phyloP scores from a whole-genome alignment of 495 filamentous ascomycete genomes.

The Daldinia bambusicola region DNA sequence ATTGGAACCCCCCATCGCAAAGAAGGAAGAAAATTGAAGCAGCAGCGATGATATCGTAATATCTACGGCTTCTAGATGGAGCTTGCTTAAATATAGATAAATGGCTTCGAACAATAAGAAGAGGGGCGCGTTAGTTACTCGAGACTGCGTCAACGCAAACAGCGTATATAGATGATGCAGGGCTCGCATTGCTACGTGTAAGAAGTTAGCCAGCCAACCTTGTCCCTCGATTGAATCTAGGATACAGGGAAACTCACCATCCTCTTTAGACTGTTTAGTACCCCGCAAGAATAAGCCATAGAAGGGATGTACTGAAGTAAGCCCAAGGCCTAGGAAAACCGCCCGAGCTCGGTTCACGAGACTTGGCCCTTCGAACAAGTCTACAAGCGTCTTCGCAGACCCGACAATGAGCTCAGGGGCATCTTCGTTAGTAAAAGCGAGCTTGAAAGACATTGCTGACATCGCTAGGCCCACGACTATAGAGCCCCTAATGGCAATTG shows the following conservation, averaged over 20 bases:
- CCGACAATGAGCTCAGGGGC: conserved; percentile 81
- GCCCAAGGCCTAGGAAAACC: conserved; percentile 64
- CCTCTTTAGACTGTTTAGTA: conserved; percentile 35
- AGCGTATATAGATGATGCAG: conserved; percentile 77
- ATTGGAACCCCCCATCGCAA: conserved; percentile 90
- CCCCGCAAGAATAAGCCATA: conserved; percentile 38
- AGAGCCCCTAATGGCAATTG: conserved; percentile 41
- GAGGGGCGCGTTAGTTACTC: conserved; percentile 82
- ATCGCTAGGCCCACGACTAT: conserved; percentile 54
- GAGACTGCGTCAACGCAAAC: conserved; percentile 87
- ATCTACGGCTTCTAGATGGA: conserved; percentile 63
- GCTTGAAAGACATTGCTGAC: conserved; percentile 81
- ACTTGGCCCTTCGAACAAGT: conserved; percentile 55
- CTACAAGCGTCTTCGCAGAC: conserved; percentile 56
- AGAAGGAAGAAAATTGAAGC: conserved; percentile 82
- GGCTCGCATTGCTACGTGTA: conserved; percentile 48
- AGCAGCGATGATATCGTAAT: conserved; percentile 71
- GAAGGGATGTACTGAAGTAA: conserved; percentile 54
- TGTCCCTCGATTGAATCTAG: conserved; percentile 2
- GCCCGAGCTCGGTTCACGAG: conserved; percentile 63
- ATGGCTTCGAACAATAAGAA: conserved; percentile 77
- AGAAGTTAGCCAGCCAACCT: conserved; percentile 28
- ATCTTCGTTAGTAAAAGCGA: conserved; percentile 83
- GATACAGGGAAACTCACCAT: conserved; percentile 38
- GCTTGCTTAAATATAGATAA: conserved; percentile 59